phyloP scores from a whole-genome alignment of 2,329 filamentous ascomycete genomes.

The Colletotrichum tofieldiae region DNA sequence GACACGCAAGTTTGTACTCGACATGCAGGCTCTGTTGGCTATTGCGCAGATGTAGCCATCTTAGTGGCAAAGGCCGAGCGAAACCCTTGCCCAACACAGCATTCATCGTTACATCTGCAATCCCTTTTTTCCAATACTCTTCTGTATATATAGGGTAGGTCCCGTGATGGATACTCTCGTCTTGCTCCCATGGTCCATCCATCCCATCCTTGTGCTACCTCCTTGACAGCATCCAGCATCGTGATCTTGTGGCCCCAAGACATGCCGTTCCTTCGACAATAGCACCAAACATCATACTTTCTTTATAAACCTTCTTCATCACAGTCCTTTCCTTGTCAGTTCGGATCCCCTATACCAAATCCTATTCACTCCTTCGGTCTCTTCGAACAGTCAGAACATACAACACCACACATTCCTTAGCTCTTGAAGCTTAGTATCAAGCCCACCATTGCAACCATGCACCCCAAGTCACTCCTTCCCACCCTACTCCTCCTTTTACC shows the following conservation, averaged over 20 bases:
- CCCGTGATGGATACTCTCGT: constrained; percentile 31
- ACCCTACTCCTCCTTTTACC: constrained; percentile 49
- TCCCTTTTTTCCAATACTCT: background rate
- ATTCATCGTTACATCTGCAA: background rate
- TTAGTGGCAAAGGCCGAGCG: background rate
- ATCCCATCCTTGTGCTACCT: constrained; percentile 19
- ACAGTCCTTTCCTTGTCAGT: background rate
- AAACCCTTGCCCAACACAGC: background rate
- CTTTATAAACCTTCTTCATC: constrained; percentile 22
- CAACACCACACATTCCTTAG: constrained; percentile 13
- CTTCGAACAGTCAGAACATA: background rate
- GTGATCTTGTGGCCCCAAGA: constrained; percentile 38
- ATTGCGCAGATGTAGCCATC: background rate
- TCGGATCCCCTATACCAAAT: background rate
- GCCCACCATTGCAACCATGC: constrained; percentile 27
- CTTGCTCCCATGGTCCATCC: constrained; percentile 28
- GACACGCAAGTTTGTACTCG: constrained; percentile 2
- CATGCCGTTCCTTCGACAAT: constrained; percentile 31
- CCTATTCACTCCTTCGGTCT: constrained; percentile 2
- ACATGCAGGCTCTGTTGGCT: background rate
- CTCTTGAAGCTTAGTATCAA: constrained; percentile 2
- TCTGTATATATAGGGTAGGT: constrained; percentile 26
- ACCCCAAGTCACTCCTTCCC: constrained; percentile 16
- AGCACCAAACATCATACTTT: background rate
- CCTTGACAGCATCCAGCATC: constrained; percentile 15